Evolutionary conservation across 1,284 basidiomycete species (phyloP), one percentile per base, ranked within the genome.

Genomic region (Kwoniella shivajii): DNA sequence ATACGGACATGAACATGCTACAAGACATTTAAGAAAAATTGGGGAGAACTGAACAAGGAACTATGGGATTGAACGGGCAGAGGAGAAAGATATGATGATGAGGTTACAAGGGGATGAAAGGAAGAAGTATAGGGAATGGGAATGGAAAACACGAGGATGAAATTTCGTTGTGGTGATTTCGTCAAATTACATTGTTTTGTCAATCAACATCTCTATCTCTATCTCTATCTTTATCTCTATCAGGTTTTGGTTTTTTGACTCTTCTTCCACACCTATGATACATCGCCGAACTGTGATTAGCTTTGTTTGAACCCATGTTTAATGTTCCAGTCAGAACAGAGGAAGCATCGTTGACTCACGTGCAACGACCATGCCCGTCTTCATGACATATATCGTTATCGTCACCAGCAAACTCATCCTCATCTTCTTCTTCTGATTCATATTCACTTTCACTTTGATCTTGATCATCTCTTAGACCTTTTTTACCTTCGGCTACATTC

Each of bases 401-500:
- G 48, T 61, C 55, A 14, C 50, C 45, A 9, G 45, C 45, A 36
- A 47, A 47, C 6, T n/a, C 61, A 49, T 59, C 54, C 13, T 58
- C 67, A 43, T 60, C 62, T 31, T 50, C 50, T 6, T 48, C 53
- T 3, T 38, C 46, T 18, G 56, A 57, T 29, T 68, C 58, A 67
- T 66, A 34, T 66, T 62, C 20, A 60, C 45, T 41, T 44, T 64
- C 1, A 66, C 67, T n/a, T n/a, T n/a, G n/a, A n/a, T n/a, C n/a
- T 3, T 6, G 13, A 34, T 47, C 45, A 36, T 47, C 16, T 20
- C 31, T 47, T 10, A 47, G 11, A 14, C 45, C 31, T 24, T 47
- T 47, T 38, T 64, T 71, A 2, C 72, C 75, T 37, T 73, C 69
- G 11, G 73, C 66, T 13, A 73, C 69, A 37, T 75, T 87, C 42